A percentile compares a stretch with the other conserved stretches of the same genome.
These are phyloP conservation scores for Saccharomycopsis sp. DNA, from an alignment of 805 yeast species.

Conservation along the genomic window DNA sequence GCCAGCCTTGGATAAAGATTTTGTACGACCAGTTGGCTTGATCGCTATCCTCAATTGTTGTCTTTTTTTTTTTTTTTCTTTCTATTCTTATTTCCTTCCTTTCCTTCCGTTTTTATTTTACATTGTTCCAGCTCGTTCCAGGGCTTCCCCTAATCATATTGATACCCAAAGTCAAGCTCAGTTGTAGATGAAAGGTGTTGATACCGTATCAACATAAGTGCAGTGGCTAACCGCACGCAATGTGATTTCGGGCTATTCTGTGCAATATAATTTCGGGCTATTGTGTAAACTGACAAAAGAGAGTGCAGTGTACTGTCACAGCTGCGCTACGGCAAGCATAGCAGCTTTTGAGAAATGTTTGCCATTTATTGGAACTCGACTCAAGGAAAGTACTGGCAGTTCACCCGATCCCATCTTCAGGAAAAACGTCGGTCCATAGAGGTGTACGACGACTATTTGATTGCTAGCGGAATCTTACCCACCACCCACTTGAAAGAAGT, in stretches of 20 bases:
- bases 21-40: slow-evolving; percentile 26
- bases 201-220: too few relatives aligned
- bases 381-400: slow-evolving; percentile 76
- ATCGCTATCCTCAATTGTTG: not conserved
- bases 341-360: too few relatives aligned
- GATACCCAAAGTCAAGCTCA: too few relatives aligned
- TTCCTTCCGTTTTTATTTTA: not conserved
- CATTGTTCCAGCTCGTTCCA: too few relatives aligned
- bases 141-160: too few relatives aligned
- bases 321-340: too few relatives aligned
- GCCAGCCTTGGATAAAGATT: slow-evolving; percentile 54
- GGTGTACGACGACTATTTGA: slow-evolving; percentile 27
- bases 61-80: not conserved
- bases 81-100: not conserved
- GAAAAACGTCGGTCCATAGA: slow-evolving; percentile 35
- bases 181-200: too few relatives aligned
- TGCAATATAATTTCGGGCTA: too few relatives aligned
- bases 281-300: too few relatives aligned
- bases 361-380: slow-evolving; percentile 86
- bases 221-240: too few relatives aligned
- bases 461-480: slow-evolving; percentile 29
- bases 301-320: too few relatives aligned
- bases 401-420: slow-evolving; percentile 50
- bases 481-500: slow-evolving; percentile 34
- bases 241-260: too few relatives aligned